Percentiles rank a stretch among this genome's conserved stretches.
Evolutionary conservation across 371 early-diverging fungal species (phyloP).

Genomic region (Coemansia sp.): DNA sequence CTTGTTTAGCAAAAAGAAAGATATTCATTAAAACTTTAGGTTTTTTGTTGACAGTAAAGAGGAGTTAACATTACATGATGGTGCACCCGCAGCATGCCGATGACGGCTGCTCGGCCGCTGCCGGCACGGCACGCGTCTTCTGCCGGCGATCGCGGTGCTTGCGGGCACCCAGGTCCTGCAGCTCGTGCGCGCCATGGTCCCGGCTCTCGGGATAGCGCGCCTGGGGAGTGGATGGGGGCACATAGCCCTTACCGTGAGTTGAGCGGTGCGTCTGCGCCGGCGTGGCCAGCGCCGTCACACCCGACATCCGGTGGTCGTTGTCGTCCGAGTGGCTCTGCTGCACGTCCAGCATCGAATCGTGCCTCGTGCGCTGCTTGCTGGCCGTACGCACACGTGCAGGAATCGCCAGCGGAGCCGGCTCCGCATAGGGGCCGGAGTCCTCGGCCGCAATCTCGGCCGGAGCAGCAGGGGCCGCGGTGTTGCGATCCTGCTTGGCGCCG

Average conservation of each 20-base stretch:
- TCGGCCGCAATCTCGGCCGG: too few species aligned
- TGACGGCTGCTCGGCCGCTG: slow-evolving; percentile 8
- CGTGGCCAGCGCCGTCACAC: neutral
- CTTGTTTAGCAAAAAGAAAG: neutral
- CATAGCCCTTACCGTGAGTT: neutral
- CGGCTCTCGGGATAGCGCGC: neutral
- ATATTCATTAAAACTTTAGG: neutral
- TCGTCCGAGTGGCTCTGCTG: neutral
- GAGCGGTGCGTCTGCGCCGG: neutral
- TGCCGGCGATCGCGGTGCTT: slow-evolving; percentile 2
- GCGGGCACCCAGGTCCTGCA: neutral
- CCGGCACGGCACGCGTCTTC: neutral
- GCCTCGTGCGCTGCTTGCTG: slow-evolving; percentile 5
- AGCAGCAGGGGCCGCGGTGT: too few species aligned
- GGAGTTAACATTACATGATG: slow-evolving; percentile 21
- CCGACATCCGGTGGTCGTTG: slow-evolving; percentile 1
- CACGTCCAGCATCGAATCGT: slow-evolving; percentile 5
- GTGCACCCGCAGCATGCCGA: slow-evolving; percentile 34
- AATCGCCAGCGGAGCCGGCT: neutral
- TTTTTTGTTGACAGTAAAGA: neutral
- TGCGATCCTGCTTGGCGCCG: neutral
- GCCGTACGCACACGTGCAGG: slow-evolving; percentile 14
- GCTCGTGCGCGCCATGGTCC: neutral
- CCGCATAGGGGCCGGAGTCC: too few species aligned
- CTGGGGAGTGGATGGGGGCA: slow-evolving; percentile 1